These are phyloP conservation scores for Aspergillus sp. DNA, from an alignment of 2,329 filamentous ascomycete genomes.

Conservation along the genomic window DNA sequence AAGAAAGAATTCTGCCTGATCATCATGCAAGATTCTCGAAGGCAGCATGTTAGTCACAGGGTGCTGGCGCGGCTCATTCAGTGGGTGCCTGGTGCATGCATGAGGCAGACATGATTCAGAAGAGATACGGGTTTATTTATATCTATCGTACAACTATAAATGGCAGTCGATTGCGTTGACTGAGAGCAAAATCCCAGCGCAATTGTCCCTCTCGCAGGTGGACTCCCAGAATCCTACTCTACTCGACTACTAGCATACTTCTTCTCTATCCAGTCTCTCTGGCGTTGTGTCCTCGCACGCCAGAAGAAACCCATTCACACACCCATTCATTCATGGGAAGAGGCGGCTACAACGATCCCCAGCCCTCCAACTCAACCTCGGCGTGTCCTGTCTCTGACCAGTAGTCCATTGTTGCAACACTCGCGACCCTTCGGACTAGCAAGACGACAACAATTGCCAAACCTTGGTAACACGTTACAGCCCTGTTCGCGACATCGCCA, in stretches of 20 bases:
- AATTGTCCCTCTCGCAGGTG: neutral
- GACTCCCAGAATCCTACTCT: neutral
- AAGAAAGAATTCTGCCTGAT: no score
- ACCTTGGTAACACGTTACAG: neutral
- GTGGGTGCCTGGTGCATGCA: neutral
- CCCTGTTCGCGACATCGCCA: no score
- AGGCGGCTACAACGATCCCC: constrained; percentile 34
- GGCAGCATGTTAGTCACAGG: constrained; percentile 4
- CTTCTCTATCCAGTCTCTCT: neutral
- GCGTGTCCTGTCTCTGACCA: constrained; percentile 6
- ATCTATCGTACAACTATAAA: neutral
- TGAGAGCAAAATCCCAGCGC: neutral
- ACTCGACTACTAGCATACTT: neutral
- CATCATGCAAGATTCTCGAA: neutral
- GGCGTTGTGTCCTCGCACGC: neutral
- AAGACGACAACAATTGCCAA: neutral
- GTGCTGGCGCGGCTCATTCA: no score
- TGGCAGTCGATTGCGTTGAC: neutral
- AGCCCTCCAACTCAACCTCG: constrained; percentile 2
- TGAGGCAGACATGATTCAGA: constrained; percentile 4
- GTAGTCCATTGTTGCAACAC: constrained; percentile 4
- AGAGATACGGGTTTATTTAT: neutral
- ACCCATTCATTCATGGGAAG: constrained; percentile 33
- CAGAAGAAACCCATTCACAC: neutral
- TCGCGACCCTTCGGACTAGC: neutral